A percentile compares a stretch with the other conserved stretches of the same genome.
phyloP scores from a whole-genome alignment of 257 asterid genomes.

The Misopates orontium region DNA sequence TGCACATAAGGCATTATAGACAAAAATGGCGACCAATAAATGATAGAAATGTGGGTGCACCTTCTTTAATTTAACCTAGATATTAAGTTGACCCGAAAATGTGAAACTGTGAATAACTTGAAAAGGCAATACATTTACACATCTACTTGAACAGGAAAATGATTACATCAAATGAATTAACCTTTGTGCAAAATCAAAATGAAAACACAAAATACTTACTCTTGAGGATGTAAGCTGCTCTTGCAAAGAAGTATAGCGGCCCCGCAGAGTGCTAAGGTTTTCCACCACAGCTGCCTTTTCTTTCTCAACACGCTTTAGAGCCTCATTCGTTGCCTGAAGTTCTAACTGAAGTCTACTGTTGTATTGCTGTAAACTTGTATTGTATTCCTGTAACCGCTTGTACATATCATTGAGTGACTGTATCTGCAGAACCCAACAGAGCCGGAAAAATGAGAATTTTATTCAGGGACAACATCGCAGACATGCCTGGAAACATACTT shows the following conservation, averaged over 20 bases:
- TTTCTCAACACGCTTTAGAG: constrained; percentile 74
- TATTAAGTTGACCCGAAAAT: background rate
- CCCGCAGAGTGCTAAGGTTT: constrained; percentile 81
- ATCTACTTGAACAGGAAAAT: no score
- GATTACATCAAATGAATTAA: background rate
- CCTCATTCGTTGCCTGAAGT: constrained; percentile 57
- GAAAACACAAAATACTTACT: background rate
- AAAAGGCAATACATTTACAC: constrained; percentile 1
- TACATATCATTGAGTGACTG: constrained; percentile 70
- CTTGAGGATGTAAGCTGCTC: constrained; percentile 79
- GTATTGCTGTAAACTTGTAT: constrained; percentile 84
- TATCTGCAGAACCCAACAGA: constrained; percentile 52
- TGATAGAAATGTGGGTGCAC: background rate
- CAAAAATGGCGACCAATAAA: background rate
- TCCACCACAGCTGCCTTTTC: constrained; percentile 81
- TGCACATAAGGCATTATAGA: no score
- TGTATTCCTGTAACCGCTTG: constrained; percentile 81
- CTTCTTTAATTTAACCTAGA: background rate
- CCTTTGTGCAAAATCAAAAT: constrained; percentile 2
- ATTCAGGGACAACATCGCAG: background rate
- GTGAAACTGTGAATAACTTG: constrained; percentile 3
- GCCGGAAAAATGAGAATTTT: constrained; percentile 14
- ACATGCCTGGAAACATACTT: background rate
- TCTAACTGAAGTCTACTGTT: constrained; percentile 86
- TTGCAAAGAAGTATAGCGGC: constrained; percentile 74